A percentile compares a stretch with the other conserved stretches of the same genome.
Conservation (phyloP, 2,329 filamentous ascomycete genomes). For the Cladosporium colombiae region DNA sequence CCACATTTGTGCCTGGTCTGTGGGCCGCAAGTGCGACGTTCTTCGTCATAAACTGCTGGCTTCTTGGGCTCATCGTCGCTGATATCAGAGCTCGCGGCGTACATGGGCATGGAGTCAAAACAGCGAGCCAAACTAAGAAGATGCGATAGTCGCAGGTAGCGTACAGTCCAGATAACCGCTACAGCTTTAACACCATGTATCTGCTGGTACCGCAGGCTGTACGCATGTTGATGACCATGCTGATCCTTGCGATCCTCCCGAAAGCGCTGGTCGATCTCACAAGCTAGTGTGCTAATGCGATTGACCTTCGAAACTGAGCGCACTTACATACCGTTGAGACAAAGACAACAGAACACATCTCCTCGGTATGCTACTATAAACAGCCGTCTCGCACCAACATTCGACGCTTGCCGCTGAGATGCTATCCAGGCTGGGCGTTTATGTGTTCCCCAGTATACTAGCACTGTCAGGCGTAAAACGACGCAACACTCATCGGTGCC, state of each 20-base stretch:
- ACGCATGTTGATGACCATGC: not conserved
- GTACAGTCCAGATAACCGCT: not conserved
- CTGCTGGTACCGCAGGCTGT: not conserved
- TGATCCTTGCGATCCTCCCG: not conserved
- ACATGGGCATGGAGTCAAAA: not conserved
- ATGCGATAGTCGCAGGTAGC: not conserved
- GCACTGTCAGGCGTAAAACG: no score
- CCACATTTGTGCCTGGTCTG: slow-evolving; percentile 82
- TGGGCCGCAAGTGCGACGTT: slow-evolving; percentile 76
- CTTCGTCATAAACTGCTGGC: slow-evolving; percentile 84
- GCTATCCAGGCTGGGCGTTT: no score
- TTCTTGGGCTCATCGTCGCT: slow-evolving; percentile 74
- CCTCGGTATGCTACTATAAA: not conserved
- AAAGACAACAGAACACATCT: not conserved
- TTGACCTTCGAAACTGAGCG: not conserved
- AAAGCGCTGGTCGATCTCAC: not conserved
- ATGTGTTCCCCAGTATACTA: no score
- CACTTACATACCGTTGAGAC: not conserved
- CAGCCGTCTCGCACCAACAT: no score
- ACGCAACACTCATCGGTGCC: no score
- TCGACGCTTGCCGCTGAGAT: no score
- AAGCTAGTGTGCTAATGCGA: not conserved
- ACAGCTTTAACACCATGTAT: not conserved
- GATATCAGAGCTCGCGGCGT: slow-evolving; percentile 52
- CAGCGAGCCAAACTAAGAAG: not conserved